Percentiles rank a stretch among this genome's conserved stretches.
Evolutionary conservation across 176 grass and related monocot genomes (phyloP).

Genomic region (Avena sativa): DNA sequence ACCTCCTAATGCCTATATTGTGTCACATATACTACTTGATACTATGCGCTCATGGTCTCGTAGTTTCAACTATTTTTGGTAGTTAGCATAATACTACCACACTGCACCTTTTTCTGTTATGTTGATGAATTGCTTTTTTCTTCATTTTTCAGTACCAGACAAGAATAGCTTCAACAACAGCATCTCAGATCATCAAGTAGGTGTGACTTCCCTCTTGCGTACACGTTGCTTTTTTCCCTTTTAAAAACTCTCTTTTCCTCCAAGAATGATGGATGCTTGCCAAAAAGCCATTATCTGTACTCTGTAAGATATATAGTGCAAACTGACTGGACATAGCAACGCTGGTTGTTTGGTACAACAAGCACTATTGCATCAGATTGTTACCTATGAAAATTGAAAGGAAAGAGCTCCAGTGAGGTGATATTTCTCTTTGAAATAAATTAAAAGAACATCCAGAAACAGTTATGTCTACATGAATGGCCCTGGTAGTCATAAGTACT

Average conservation of each 20-base stretch:
- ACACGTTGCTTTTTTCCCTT: neutral
- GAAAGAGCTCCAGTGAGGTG: neutral
- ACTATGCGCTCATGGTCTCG: neutral
- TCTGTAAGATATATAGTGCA: neutral
- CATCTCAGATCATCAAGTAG: conserved; percentile 99
- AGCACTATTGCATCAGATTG: neutral
- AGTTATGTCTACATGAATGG: neutral
- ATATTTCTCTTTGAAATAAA: neutral
- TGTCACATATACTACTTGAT: neutral
- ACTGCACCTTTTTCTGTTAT: neutral
- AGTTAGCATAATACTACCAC: neutral
- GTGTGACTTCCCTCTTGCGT: conserved; percentile 84
- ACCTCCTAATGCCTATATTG: neutral
- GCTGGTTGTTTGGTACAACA: neutral
- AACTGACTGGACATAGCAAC: neutral
- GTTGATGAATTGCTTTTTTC: conserved; percentile 10
- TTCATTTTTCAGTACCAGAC: conserved; percentile 70
- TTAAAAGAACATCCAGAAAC: neutral
- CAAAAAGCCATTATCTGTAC: neutral
- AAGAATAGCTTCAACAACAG: conserved; percentile 98
- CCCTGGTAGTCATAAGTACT: conserved; percentile 18
- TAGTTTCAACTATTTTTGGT: neutral
- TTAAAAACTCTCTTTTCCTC: neutral
- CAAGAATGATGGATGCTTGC: neutral
- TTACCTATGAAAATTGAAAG: neutral